Conservation (phyloP, 208 protist species). For the Crithidia mellificae region DNA sequence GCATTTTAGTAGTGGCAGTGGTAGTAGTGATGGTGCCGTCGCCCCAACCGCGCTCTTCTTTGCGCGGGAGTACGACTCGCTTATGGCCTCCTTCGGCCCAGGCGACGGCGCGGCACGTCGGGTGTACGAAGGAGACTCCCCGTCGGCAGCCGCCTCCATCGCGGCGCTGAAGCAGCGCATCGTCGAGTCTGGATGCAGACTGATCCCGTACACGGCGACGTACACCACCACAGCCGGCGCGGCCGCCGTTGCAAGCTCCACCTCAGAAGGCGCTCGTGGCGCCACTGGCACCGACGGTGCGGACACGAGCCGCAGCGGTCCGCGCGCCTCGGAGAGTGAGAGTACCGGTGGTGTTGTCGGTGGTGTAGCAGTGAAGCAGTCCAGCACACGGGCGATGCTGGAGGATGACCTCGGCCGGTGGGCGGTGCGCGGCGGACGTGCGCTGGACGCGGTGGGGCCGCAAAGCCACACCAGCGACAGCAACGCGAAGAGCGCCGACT, state of each 20-base stretch:
- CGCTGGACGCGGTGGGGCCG: conserved; percentile 10
- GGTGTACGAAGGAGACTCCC: conserved; percentile 66
- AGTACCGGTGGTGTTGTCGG: background rate
- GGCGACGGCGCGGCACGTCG: conserved; percentile 15
- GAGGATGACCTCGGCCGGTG: conserved; percentile 29
- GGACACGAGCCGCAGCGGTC: background rate
- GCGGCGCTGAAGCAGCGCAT: conserved; percentile 45
- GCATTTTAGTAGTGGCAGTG: no score
- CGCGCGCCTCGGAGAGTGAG: no score
- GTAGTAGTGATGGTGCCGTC: no score
- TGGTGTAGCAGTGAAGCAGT: background rate
- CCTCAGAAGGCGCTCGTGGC: background rate
- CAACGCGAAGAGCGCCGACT: conserved; percentile 7
- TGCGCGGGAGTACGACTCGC: conserved; percentile 43
- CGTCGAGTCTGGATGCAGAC: conserved; percentile 19
- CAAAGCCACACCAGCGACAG: background rate
- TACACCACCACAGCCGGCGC: conserved; percentile 10
- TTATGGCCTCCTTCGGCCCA: conserved; percentile 52
- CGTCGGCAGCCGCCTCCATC: conserved; percentile 39
- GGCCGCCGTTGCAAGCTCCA: background rate
- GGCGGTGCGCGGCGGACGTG: conserved; percentile 24
- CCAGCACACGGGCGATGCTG: conserved; percentile 20
- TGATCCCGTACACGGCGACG: conserved; percentile 60
- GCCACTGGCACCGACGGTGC: background rate
- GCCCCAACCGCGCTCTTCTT: conserved; percentile 77